A percentile compares a stretch with the other conserved stretches of the same genome.
Conservation (phyloP, 1,284 basidiomycete species). For the Fomitiporia mediterranea region DNA sequence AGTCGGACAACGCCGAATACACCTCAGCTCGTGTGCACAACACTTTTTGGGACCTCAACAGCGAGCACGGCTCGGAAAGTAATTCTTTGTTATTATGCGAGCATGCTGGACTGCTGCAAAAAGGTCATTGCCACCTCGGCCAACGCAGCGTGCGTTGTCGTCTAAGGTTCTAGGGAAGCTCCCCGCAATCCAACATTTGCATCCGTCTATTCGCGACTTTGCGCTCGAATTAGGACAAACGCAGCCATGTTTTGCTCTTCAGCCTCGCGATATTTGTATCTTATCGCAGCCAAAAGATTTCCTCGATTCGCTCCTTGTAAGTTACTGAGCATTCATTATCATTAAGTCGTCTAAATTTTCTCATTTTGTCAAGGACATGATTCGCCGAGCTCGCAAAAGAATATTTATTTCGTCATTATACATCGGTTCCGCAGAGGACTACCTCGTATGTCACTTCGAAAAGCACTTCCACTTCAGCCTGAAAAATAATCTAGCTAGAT, state of each 20-base stretch:
- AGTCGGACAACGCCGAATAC: too few species aligned
- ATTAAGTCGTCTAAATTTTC: not conserved
- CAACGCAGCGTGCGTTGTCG: slow-evolving; percentile 16
- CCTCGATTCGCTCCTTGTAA: slow-evolving; percentile 17
- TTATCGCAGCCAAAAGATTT: slow-evolving; percentile 18
- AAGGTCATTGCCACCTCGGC: slow-evolving; percentile 10
- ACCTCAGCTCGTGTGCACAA: not conserved
- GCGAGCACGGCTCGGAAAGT: not conserved
- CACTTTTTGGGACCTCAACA: not conserved
- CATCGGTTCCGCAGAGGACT: slow-evolving; percentile 65
- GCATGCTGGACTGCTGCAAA: slow-evolving; percentile 9
- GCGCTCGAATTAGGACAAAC: slow-evolving; percentile 15
- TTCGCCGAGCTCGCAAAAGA: slow-evolving; percentile 64
- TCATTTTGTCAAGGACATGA: slow-evolving; percentile 52
- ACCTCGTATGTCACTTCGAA: slow-evolving; percentile 48
- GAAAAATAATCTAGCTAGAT: slow-evolving; percentile 44
- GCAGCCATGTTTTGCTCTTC: slow-evolving; percentile 23
- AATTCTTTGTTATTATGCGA: not conserved
- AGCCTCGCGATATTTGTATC: slow-evolving; percentile 17
- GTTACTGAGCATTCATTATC: too few species aligned
- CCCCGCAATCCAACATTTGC: slow-evolving; percentile 9
- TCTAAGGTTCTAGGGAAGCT: slow-evolving; percentile 9
- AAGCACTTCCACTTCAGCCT: not conserved
- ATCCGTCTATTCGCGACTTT: slow-evolving; percentile 14
- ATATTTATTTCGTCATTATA: slow-evolving; percentile 88